Evolutionary conservation across 2,329 filamentous ascomycete genomes (phyloP).

Genomic region (Hypoxylon sp.): DNA sequence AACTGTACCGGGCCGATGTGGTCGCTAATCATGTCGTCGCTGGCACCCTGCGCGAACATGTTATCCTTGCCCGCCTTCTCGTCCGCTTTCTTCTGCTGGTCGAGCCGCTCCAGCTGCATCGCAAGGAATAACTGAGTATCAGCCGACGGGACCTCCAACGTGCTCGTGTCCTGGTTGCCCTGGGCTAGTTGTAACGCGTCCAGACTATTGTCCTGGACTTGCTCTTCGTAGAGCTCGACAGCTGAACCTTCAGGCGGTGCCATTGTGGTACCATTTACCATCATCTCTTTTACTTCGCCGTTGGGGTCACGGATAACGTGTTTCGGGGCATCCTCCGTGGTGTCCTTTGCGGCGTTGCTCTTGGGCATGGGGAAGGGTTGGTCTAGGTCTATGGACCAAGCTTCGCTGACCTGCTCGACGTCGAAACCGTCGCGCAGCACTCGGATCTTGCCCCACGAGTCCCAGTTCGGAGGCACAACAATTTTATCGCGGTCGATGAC

Average conservation of each 20-base stretch:
- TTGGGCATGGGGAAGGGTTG: slow-evolving; percentile 58
- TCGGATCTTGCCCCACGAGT: slow-evolving; percentile 97
- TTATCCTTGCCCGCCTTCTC: slow-evolving; percentile 59
- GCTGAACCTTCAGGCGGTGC: slow-evolving; percentile 68
- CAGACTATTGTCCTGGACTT: slow-evolving; percentile 79
- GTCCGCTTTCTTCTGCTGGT: slow-evolving; percentile 68
- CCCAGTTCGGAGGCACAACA: slow-evolving; percentile 95
- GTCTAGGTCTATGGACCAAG: slow-evolving; percentile 88
- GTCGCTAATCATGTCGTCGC: slow-evolving; percentile 69
- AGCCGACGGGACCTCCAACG: slow-evolving; percentile 72
- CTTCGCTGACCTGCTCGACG: slow-evolving; percentile 84
- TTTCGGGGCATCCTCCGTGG: slow-evolving; percentile 34
- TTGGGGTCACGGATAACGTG: slow-evolving; percentile 46
- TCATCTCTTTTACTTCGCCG: slow-evolving; percentile 7
- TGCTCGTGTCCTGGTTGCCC: slow-evolving; percentile 57
- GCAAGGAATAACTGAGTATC: slow-evolving; percentile 83
- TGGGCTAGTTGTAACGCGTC: slow-evolving; percentile 69
- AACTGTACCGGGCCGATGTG: slow-evolving; percentile 96
- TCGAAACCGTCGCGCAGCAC: slow-evolving; percentile 93
- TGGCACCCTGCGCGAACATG: slow-evolving; percentile 45
- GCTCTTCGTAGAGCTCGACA: slow-evolving; percentile 80
- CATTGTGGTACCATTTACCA: slow-evolving; percentile 45
- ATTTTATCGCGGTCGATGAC: slow-evolving; percentile 96
- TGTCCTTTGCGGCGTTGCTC: slow-evolving; percentile 40
- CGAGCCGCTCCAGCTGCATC: slow-evolving; percentile 80